Percentiles rank a stretch among this genome's conserved stretches.
Conservation (phyloP, 106 monocot species). For the Iris macrosiphon region DNA sequence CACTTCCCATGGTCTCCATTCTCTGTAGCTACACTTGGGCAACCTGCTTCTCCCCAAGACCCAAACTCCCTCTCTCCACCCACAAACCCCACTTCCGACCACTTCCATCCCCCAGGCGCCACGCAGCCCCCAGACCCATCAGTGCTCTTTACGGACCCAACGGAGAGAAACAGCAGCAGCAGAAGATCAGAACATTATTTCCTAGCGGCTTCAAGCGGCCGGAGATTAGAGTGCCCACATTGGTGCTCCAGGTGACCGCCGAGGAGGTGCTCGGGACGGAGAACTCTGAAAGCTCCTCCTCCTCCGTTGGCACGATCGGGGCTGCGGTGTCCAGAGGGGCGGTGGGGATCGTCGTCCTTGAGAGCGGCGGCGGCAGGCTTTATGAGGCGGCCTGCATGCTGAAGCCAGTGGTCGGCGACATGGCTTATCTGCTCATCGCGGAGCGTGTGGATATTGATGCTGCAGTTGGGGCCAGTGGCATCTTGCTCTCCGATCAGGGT, state of each 20-base stretch:
- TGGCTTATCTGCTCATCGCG: constrained; percentile 77
- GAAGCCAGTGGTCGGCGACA: constrained; percentile 51
- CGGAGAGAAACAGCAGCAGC: not conserved
- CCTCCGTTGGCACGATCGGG: constrained; percentile 22
- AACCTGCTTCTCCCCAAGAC: no score
- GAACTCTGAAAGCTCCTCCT: not conserved
- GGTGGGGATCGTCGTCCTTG: constrained; percentile 56
- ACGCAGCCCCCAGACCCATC: no score
- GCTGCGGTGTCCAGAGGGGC: constrained; percentile 45
- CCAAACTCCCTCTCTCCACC: no score
- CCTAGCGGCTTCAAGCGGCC: constrained; percentile 86
- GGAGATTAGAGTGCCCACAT: constrained; percentile 64
- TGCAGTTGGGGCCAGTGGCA: constrained; percentile 74
- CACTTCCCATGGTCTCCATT: no score
- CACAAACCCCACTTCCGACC: no score
- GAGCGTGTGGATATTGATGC: constrained; percentile 92
- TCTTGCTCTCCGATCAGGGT: constrained; percentile 92
- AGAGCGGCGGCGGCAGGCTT: constrained; percentile 48
- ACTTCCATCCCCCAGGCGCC: no score
- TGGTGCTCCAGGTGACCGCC: constrained; percentile 40
- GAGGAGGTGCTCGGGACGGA: constrained; percentile 50
- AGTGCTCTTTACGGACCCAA: no score
- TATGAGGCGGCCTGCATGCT: constrained; percentile 83
- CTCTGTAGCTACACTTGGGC: no score
- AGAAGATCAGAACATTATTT: constrained; percentile 42